These are phyloP conservation scores for Cladosporium colombiae DNA, from an alignment of 2,329 filamentous ascomycete genomes.

Conservation along the genomic window DNA sequence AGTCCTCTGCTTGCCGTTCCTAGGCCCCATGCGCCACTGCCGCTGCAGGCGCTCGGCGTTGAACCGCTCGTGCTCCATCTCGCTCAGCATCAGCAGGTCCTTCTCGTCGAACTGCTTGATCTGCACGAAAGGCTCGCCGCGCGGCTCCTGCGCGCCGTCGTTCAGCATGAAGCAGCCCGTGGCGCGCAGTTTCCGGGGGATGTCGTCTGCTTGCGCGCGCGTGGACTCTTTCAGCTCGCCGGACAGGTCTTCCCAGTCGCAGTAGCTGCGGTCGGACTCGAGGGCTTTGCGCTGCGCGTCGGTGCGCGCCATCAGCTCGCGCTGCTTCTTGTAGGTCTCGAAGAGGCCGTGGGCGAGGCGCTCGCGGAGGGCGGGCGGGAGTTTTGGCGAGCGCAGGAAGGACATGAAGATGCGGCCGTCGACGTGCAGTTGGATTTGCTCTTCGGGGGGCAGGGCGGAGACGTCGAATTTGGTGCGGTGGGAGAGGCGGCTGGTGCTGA, in stretches of 20 bases:
- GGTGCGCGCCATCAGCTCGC: conserved; percentile 32
- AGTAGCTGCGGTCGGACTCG: conserved; percentile 35
- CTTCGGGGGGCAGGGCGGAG: conserved; percentile 37
- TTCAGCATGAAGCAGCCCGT: conserved; percentile 39
- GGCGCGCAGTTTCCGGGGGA: conserved; percentile 38
- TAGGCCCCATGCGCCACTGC: conserved; percentile 38
- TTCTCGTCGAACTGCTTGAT: conserved; percentile 34
- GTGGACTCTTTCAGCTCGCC: conserved; percentile 39
- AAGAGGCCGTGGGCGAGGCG: conserved; percentile 37
- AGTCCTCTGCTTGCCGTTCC: conserved; percentile 35
- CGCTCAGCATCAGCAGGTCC: conserved; percentile 37
- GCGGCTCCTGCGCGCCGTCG: conserved; percentile 27
- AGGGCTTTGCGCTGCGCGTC: conserved; percentile 32
- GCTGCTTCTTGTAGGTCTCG: conserved; percentile 37
- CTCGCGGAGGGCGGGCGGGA: conserved; percentile 37
- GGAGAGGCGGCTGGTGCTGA: conserved; percentile 38
- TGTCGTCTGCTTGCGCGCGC: conserved; percentile 39
- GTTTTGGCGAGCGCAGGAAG: conserved; percentile 36
- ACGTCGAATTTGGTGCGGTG: conserved; percentile 37
- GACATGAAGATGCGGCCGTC: conserved; percentile 39
- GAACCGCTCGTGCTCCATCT: conserved; percentile 41
- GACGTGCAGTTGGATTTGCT: conserved; percentile 40
- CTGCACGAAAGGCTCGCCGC: conserved; percentile 31
- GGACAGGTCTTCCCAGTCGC: conserved; percentile 39
- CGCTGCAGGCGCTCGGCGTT: conserved; percentile 39